Evolutionary conservation across 2,329 filamentous ascomycete genomes (phyloP), one percentile per base, ranked within the genome.

Genomic region (Alternaria burnsii): DNA sequence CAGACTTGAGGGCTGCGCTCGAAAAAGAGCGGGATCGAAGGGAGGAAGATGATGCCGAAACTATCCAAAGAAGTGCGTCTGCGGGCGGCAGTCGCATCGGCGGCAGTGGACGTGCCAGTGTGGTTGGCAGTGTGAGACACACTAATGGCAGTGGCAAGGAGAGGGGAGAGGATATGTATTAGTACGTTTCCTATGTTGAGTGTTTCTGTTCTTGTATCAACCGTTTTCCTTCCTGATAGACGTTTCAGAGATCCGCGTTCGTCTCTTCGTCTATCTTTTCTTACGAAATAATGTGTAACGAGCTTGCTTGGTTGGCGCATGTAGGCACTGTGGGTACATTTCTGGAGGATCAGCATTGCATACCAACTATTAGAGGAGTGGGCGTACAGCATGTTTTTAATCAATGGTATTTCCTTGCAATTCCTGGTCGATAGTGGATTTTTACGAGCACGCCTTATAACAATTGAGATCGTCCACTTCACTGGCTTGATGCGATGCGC

Each of bases 1-100:
- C 89, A 67, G 88, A 91, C 66, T 79, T 95, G 61, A 83, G 87
- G 58, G 84, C 85, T 16, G 85, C 89, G 78, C 80, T 93, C 58
- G 89, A 88, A 71, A 77, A 85, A 61, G 87, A 88, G 71, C 80
- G 82, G 43, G 76, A 77, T 30, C 64, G 68, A 24, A 64, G 65
- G 14, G 73, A 61, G 2, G 70, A 70, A 18, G 71, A 74, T 16
- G 64, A 30, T 18, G 8, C 40, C 26, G 53, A 62, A 2, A 66
- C 60, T 50, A 43, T 68, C n/a, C 59, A 67, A 41, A 62, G 66
- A 24, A 67, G 58, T 52, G 62, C 60, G 22, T 62, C 69, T 48
- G 66, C 65, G 3, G 62, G 62, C 46, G 64, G 65, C 28, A 71
- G 67, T 28, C 69, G 67, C n/a, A 41, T 46, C 9, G 66, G 62